Evolutionary conservation across 2,329 filamentous ascomycete genomes (phyloP), one percentile per base, ranked within the genome.

Genomic region (Epichloe gansuensis): DNA sequence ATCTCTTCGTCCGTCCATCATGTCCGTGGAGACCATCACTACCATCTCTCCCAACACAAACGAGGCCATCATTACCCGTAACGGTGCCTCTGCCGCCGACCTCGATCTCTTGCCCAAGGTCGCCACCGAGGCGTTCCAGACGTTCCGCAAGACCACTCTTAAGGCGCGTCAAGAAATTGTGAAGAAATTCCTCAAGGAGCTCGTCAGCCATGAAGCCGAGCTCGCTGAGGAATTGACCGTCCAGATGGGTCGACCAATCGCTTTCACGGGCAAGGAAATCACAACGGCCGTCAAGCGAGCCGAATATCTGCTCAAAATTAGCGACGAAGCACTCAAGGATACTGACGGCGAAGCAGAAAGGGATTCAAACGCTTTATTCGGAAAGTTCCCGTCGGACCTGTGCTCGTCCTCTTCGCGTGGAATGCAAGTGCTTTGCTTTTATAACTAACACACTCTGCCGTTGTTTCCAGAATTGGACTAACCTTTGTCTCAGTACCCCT

Each of bases 221-320:
- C 75, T 97, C 37, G 90, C 86, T 5, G 78, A 81, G 59, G 91
- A 96, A 67, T 73, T 97, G 55, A 96, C 91, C 0, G 84, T 88
- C 66, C 91, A 97, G 73, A 97, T 97, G 91, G 91, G 91, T 43
- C 80, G 91, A 21, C 91, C 91, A 37, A 95, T 96, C 62, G 80
- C 86, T 39, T 96, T 91, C 67, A 87, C 88, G 0, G 83, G 78
- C 46, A 89, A 83, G 60, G 91, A 97, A 72, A 78, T 97, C 59
- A 72, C 81, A 34, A 97, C 91, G 15, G 91, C 91, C 7, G 80
- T 94, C 58, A 88, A 86, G 72, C 81, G 91, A 57, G 87, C 84
- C 58, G 83, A 95, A 64, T 95, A 95, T 65, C 74, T 97, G 53
- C 76, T 94, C 61, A 89, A 88, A 66, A 85, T 95, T 57, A 89